These are phyloP conservation scores for Croton laevigatus DNA, from an alignment of 441 rosid species.

Conservation along the genomic window DNA sequence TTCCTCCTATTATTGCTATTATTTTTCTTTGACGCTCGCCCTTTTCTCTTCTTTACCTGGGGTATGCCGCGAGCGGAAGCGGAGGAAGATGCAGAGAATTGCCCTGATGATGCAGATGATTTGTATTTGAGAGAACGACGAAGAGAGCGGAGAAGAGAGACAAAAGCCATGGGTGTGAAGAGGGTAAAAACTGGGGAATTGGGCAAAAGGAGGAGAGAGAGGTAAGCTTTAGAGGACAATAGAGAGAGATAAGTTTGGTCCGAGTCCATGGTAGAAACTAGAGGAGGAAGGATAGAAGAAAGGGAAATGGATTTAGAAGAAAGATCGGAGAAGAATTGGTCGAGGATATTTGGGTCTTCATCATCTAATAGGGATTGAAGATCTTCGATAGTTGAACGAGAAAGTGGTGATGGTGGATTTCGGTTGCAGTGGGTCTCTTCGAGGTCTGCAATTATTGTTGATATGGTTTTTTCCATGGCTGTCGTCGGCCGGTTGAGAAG, in stretches of 20 bases:
- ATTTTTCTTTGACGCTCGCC: conserved; percentile 17
- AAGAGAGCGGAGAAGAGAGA: conserved; percentile 67
- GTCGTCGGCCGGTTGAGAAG: not conserved
- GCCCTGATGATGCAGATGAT: not conserved
- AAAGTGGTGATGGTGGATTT: conserved; percentile 21
- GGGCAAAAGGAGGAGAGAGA: conserved; percentile 59
- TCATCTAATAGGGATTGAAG: conserved; percentile 48
- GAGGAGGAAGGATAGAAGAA: conserved; percentile 45
- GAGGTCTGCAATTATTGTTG: conserved; percentile 37
- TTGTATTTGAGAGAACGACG: conserved; percentile 59
- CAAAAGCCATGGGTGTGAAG: conserved; percentile 72
- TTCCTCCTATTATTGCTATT: conserved; percentile 4
- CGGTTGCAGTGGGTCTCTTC: conserved; percentile 32
- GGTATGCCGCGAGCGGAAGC: conserved; percentile 20
- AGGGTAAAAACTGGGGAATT: conserved; percentile 73
- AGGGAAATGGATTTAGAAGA: conserved; percentile 39
- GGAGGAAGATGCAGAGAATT: conserved; percentile 21
- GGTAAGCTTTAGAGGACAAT: conserved; percentile 56
- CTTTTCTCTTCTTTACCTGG: conserved; percentile 38
- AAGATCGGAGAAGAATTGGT: conserved; percentile 45
- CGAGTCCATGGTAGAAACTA: conserved; percentile 66
- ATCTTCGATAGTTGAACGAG: conserved; percentile 43
- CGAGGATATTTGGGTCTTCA: conserved; percentile 41
- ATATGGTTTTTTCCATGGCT: conserved; percentile 37
- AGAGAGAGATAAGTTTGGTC: conserved; percentile 41